Evolutionary conservation across 176 grass and related monocot genomes (phyloP).

Genomic region (Carex kokanica): DNA sequence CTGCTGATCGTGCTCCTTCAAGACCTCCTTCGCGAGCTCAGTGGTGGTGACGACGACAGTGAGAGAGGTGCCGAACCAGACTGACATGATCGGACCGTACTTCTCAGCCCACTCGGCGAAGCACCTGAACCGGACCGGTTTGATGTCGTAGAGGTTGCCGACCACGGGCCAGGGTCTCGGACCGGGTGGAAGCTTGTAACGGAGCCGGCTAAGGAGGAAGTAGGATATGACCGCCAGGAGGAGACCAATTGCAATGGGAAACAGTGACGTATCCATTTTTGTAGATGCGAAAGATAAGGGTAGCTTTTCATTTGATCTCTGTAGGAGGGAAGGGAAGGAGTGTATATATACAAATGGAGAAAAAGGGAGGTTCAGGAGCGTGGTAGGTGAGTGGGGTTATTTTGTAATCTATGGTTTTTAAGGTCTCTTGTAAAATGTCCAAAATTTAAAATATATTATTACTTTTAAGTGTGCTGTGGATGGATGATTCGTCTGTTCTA

Average conservation of each 20-base stretch:
- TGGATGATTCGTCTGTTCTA: too few species aligned
- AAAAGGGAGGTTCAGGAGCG: not conserved
- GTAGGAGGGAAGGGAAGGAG: not conserved
- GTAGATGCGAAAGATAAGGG: not conserved
- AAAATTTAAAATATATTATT: not conserved
- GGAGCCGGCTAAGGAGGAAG: slow-evolving; percentile 32
- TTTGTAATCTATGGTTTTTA: not conserved
- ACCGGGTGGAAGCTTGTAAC: slow-evolving; percentile 48
- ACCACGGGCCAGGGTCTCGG: slow-evolving; percentile 59
- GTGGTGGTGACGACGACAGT: slow-evolving; percentile 57
- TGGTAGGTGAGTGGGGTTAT: not conserved
- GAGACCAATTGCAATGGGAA: slow-evolving; percentile 30
- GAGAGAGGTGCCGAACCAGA: slow-evolving; percentile 48
- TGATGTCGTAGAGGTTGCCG: slow-evolving; percentile 70
- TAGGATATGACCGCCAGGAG: slow-evolving; percentile 15
- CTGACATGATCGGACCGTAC: slow-evolving; percentile 65
- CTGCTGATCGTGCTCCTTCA: slow-evolving; percentile 64
- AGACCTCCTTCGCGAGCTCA: slow-evolving; percentile 57
- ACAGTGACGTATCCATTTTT: slow-evolving; percentile 40
- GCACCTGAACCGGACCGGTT: slow-evolving; percentile 69
- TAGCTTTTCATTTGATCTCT: not conserved
- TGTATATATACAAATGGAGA: not conserved
- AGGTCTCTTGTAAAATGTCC: not conserved
- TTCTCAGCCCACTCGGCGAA: slow-evolving; percentile 62
- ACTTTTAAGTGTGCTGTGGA: too few species aligned